These are phyloP conservation scores for Auricularia heimuer DNA, from an alignment of 768 basidiomycete species.

Conservation along the genomic window DNA sequence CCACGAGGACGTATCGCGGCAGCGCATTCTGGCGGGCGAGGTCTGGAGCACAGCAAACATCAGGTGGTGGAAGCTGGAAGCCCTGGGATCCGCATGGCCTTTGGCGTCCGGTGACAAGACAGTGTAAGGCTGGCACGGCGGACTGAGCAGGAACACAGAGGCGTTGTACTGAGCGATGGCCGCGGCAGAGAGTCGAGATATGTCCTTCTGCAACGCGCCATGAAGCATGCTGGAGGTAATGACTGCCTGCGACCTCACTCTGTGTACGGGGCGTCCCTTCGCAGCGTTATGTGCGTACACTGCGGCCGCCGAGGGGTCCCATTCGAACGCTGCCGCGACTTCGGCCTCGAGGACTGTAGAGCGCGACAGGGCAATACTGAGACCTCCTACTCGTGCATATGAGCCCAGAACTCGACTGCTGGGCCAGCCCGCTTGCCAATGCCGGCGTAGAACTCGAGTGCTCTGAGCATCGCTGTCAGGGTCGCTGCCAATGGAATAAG, in stretches of 20 bases:
- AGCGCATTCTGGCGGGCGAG: slow-evolving; percentile 34
- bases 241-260: not conserved
- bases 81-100: slow-evolving; percentile 63
- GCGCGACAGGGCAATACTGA: slow-evolving; percentile 55
- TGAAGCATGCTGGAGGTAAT: slow-evolving; percentile 3
- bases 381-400: slow-evolving; percentile 41
- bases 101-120: slow-evolving; percentile 64
- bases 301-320: slow-evolving; percentile 65
- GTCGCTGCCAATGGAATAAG: not conserved
- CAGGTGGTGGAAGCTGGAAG: slow-evolving; percentile 65
- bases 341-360: slow-evolving; percentile 33
- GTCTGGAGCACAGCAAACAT: slow-evolving; percentile 48
- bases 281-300: slow-evolving; percentile 58
- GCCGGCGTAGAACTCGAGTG: slow-evolving; percentile 67
- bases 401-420: not conserved
- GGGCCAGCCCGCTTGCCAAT: slow-evolving; percentile 41
- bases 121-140: slow-evolving; percentile 79
- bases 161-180: slow-evolving; percentile 40
- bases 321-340: slow-evolving; percentile 67
- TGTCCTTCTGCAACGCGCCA: slow-evolving; percentile 39
- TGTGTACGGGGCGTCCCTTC: not conserved
- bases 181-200: slow-evolving; percentile 42
- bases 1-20: slow-evolving; percentile 56
- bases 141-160: slow-evolving; percentile 68
- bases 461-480: slow-evolving; percentile 9